These are phyloP conservation scores for Corchorus olitorius DNA, from an alignment of 345 rosid genomes.

Conservation along the genomic window DNA sequence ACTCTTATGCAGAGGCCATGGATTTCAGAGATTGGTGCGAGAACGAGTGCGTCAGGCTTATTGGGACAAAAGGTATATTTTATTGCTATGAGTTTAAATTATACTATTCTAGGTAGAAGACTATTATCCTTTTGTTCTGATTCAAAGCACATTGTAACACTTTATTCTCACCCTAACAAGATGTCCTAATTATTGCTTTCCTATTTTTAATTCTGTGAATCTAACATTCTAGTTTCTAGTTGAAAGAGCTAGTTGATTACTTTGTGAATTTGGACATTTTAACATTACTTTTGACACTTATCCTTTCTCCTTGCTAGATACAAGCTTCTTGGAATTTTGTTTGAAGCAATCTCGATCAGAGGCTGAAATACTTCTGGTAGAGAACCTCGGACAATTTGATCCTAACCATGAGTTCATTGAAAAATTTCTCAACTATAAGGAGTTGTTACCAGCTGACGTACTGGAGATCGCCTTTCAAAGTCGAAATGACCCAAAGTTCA, in stretches of 20 bases:
- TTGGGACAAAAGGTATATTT: slow-evolving; percentile 77
- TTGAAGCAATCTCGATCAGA: slow-evolving; percentile 88
- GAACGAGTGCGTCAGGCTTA: slow-evolving; percentile 79
- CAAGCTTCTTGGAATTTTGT: slow-evolving; percentile 89
- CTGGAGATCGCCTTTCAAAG: slow-evolving; percentile 86
- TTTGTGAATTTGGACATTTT: not conserved
- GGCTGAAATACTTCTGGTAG: slow-evolving; percentile 75
- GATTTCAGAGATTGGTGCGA: slow-evolving; percentile 96
- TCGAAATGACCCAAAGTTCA: slow-evolving; percentile 46
- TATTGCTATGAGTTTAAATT: not conserved
- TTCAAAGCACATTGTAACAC: not conserved
- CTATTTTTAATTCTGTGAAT: not conserved
- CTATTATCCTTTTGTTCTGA: not conserved
- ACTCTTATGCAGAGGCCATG: slow-evolving; percentile 72
- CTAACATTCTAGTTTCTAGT: not conserved
- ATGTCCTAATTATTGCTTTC: not conserved
- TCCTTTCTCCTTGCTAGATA: slow-evolving; percentile 45
- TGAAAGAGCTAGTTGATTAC: not conserved
- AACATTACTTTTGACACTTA: no score
- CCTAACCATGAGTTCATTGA: slow-evolving; percentile 83
- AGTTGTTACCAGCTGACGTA: slow-evolving; percentile 74
- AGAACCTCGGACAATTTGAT: slow-evolving; percentile 77
- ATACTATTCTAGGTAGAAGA: not conserved
- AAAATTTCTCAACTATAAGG: slow-evolving; percentile 90
- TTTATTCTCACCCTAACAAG: not conserved